phyloP scores from a whole-genome alignment of 2,329 filamentous ascomycete species.

The Byssochlamys sp. region DNA sequence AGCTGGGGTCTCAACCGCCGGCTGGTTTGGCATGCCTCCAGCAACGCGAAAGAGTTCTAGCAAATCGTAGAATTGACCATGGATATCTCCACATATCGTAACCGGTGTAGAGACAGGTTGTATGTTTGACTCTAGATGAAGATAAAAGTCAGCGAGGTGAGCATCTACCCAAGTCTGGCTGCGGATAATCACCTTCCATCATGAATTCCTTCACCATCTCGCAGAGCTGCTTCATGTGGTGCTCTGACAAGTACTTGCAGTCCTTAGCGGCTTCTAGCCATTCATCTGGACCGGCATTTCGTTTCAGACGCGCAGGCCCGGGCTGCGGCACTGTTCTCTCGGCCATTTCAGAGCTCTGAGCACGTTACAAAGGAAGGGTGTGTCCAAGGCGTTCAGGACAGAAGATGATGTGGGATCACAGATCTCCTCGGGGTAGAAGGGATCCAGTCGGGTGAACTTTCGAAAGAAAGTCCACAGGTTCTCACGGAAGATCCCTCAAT shows the following conservation, averaged over 20 bases:
- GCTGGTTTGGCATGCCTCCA: conserved; percentile 87
- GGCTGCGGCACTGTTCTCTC: conserved; percentile 67
- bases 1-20: conserved; percentile 57
- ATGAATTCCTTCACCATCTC: conserved; percentile 98
- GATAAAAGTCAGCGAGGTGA: conserved; percentile 9
- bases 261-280: conserved; percentile 95
- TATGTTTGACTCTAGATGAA: conserved; percentile 76
- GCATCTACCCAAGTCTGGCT: not conserved
- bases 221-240: conserved; percentile 96
- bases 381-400: conserved; percentile 4
- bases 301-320: conserved; percentile 73
- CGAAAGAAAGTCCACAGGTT: not conserved
- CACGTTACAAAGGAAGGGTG: conserved; percentile 9
- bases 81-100: conserved; percentile 94
- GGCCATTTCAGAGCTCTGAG: conserved; percentile 21
- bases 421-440: not conserved
- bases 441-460: not conserved
- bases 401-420: not conserved
- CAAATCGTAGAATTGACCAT: conserved; percentile 96
- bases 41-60: conserved; percentile 94
- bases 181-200: conserved; percentile 69
- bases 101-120: conserved; percentile 95
- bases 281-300: conserved; percentile 80
- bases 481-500: not conserved
- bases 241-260: conserved; percentile 91